Evolutionary conservation across 2,329 filamentous ascomycete genomes (phyloP).

Genomic region (Byssochlamys sp.): DNA sequence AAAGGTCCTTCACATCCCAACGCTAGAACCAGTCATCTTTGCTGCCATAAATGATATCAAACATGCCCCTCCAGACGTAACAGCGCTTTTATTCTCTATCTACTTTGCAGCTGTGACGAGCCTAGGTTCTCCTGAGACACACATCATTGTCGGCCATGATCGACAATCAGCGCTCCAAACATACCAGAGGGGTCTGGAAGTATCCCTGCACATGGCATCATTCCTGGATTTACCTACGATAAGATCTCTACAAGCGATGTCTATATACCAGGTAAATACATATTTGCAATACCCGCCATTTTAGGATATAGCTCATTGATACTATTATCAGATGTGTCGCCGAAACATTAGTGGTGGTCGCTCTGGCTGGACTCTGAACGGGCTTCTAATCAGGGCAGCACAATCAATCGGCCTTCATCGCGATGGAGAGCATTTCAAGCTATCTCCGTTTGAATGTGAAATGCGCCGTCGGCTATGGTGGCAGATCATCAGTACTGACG

Average conservation of each 20-base stretch:
- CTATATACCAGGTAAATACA: not conserved
- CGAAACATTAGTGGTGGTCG: constrained; percentile 2
- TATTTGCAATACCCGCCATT: not conserved
- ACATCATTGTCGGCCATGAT: constrained; percentile 6
- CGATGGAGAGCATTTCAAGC: constrained; percentile 39
- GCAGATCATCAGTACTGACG: constrained; percentile 46
- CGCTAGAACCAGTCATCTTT: constrained; percentile 10
- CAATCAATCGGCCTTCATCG: constrained; percentile 43
- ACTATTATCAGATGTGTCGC: constrained; percentile 20
- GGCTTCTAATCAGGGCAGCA: constrained; percentile 40
- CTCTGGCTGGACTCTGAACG: constrained; percentile 39
- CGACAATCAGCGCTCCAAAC: constrained; percentile 2
- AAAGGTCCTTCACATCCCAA: constrained; percentile 15
- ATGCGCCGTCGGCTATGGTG: constrained; percentile 46
- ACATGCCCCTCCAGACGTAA: constrained; percentile 1
- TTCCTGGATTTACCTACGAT: constrained; percentile 30
- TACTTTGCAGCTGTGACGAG: constrained; percentile 10
- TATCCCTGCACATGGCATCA: constrained; percentile 25
- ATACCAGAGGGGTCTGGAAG: constrained; percentile 19
- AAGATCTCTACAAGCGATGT: constrained; percentile 13
- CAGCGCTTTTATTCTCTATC: constrained; percentile 10
- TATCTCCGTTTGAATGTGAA: constrained; percentile 43
- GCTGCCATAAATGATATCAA: constrained; percentile 10
- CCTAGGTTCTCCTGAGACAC: constrained; percentile 4
- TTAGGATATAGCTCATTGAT: constrained; percentile 13